These are phyloP conservation scores for Umbilicaria muhlenbergii DNA, from an alignment of 495 filamentous ascomycete genomes.

Conservation along the genomic window DNA sequence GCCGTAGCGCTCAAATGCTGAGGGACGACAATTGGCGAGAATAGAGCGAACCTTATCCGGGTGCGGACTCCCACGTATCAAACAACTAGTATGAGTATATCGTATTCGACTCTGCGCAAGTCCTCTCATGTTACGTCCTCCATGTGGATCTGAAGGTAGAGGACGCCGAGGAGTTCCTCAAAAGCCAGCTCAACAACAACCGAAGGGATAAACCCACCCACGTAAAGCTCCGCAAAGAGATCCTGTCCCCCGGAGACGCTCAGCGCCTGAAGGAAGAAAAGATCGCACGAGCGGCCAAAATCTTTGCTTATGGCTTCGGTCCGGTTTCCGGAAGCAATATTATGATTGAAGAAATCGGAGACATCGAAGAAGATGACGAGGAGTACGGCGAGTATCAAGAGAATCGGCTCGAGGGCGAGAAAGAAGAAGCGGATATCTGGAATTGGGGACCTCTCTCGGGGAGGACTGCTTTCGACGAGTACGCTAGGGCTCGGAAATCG, in stretches of 20 bases:
- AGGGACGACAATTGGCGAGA: constrained; percentile 13
- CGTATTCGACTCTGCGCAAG: constrained; percentile 24
- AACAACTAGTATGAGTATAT: constrained; percentile 20
- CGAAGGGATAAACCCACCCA: too few species aligned
- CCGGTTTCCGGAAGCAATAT: too few species aligned
- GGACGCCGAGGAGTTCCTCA: constrained; percentile 8
- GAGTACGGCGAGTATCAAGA: too few species aligned
- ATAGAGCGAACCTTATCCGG: constrained; percentile 6
- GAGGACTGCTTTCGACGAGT: too few species aligned
- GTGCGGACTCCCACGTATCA: constrained; percentile 20
- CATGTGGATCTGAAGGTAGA: constrained; percentile 20
- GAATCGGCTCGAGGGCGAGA: too few species aligned
- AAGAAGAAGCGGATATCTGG: too few species aligned
- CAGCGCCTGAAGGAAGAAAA: not conserved
- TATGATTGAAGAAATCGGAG: too few species aligned
- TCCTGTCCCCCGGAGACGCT: not conserved
- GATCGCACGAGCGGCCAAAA: not conserved
- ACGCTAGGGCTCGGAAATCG: too few species aligned
- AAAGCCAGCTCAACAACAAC: too few species aligned
- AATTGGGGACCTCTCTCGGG: too few species aligned
- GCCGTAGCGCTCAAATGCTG: constrained; percentile 12
- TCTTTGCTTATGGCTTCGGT: not conserved
- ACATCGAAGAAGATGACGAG: too few species aligned
- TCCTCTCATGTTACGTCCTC: constrained; percentile 27
- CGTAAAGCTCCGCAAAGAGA: not conserved